Evolutionary conservation across 2,329 filamentous ascomycete species (phyloP).

Genomic region (Falciphora oryzae): DNA sequence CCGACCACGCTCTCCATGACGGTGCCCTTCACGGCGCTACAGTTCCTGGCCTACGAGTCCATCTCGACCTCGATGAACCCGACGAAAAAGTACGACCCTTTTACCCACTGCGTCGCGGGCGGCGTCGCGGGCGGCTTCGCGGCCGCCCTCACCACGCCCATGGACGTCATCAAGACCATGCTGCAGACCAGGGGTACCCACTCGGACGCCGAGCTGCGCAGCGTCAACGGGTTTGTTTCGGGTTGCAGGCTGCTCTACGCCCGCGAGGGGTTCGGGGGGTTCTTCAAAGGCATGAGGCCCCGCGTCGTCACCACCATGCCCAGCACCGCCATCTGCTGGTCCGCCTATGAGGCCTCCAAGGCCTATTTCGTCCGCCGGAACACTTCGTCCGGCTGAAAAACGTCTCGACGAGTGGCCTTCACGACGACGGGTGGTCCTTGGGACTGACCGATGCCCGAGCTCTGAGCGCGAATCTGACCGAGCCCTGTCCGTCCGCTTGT

Average conservation of each 20-base stretch:
- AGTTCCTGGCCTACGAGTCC: slow-evolving; percentile 97
- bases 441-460: too few species aligned
- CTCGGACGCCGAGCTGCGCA: slow-evolving; percentile 71
- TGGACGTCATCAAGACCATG: slow-evolving; percentile 98
- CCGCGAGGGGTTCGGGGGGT: slow-evolving; percentile 78
- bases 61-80: slow-evolving; percentile 93
- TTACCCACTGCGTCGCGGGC: slow-evolving; percentile 89
- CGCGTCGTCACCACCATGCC: slow-evolving; percentile 95
- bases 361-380: slow-evolving; percentile 50
- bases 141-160: slow-evolving; percentile 86
- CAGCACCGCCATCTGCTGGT: slow-evolving; percentile 99
- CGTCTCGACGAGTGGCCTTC: too few species aligned
- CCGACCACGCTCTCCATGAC: slow-evolving; percentile 98
- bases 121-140: slow-evolving; percentile 90
- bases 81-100: slow-evolving; percentile 76
- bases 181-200: slow-evolving; percentile 85
- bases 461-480: too few species aligned
- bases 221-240: slow-evolving; percentile 74
- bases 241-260: slow-evolving; percentile 77
- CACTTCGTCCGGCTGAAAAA: neutral
- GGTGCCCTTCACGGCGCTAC: slow-evolving; percentile 91
- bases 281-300: slow-evolving; percentile 89
- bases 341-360: slow-evolving; percentile 63
- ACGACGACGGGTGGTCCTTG: too few species aligned
- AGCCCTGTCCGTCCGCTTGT: too few species aligned